phyloP scores from a whole-genome alignment of 2,329 filamentous ascomycete genomes.

The Xylaria sp. region DNA sequence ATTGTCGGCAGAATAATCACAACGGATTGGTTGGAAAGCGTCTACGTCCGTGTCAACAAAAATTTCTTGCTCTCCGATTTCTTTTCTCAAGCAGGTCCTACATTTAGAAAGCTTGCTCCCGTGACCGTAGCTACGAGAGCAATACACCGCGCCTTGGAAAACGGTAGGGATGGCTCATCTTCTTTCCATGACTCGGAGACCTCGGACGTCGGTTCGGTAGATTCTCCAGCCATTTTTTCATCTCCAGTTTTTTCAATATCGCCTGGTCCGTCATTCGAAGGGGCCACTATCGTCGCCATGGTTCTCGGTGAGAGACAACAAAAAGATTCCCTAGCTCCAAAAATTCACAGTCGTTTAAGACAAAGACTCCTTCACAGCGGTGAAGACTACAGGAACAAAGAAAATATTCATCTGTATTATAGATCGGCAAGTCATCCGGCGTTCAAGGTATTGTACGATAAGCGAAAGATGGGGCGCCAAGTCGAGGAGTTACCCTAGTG shows the following conservation, averaged over 20 bases:
- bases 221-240: slow-evolving; percentile 3
- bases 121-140: slow-evolving; percentile 66
- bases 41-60: slow-evolving; percentile 53
- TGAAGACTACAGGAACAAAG: background rate
- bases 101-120: slow-evolving; percentile 67
- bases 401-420: slow-evolving; percentile 1
- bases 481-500: slow-evolving; percentile 14
- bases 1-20: slow-evolving; percentile 74
- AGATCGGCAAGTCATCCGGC: slow-evolving; percentile 5
- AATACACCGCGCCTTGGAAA: slow-evolving; percentile 64
- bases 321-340: background rate
- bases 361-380: too few relatives aligned
- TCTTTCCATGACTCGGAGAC: slow-evolving; percentile 36
- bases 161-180: slow-evolving; percentile 45
- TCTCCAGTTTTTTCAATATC: slow-evolving; percentile 9
- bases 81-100: slow-evolving; percentile 43
- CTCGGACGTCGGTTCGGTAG: slow-evolving; percentile 29
- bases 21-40: slow-evolving; percentile 66
- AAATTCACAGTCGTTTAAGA: background rate
- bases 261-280: slow-evolving; percentile 9
- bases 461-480: slow-evolving; percentile 22
- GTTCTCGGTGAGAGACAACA: background rate
- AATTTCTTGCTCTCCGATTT: background rate
- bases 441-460: slow-evolving; percentile 5
- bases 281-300: slow-evolving; percentile 14